Base-by-base conservation (phyloP, 345 rosid species). In the Linum usitatissimum region DNA sequence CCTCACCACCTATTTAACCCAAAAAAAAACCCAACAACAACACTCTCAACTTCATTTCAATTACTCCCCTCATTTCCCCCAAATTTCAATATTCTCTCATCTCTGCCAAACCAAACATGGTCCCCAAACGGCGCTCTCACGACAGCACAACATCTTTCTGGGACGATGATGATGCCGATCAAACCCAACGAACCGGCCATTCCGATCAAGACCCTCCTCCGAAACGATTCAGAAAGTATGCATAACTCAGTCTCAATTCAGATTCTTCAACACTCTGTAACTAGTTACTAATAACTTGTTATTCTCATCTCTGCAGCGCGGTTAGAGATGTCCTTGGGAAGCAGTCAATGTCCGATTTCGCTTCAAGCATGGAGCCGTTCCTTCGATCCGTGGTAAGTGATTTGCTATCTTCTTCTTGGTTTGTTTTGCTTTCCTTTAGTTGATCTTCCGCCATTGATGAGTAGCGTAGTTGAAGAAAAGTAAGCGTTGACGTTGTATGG, bases 341-440 rank as follows among this genome's bases (percentile, higher is more conserved):
- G 66, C 65, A 30, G 66, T 73, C 78, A 0, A 0, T 59, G 23
- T 36, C 69, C 6, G 86, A 75, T 42, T 49, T 80, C 28, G 70
- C 57, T 49, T 38, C 60, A 23, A 54, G 20, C 30, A 63, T 90
- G 63, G 91, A 87, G 76, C 86, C 86, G 31, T 63, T 63, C 31
- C 0, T 87, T 6, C 77, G 85, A 58, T 45, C 18, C 69, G 68
- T 68, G 72, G 97, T 90, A 63, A 62, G 84, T 45, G 1, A 0
- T 56, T 18, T 39, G 38, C 1, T 12, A 39, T 9, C 7, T 60
- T 31, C 6, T 53, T 28, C 21, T 30, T 1, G 21, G 31, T 57
- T 9, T 18, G 30, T 49, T 31, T 20, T 1, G 34, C n/a, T n/a
- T n/a, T n/a, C n/a, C n/a, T n/a, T n/a, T 18, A 18, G 54, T 56